Evolutionary conservation across 1,284 basidiomycete genomes (phyloP), one percentile per base, ranked within the genome.

Genomic region (Ganoderma boninense): DNA sequence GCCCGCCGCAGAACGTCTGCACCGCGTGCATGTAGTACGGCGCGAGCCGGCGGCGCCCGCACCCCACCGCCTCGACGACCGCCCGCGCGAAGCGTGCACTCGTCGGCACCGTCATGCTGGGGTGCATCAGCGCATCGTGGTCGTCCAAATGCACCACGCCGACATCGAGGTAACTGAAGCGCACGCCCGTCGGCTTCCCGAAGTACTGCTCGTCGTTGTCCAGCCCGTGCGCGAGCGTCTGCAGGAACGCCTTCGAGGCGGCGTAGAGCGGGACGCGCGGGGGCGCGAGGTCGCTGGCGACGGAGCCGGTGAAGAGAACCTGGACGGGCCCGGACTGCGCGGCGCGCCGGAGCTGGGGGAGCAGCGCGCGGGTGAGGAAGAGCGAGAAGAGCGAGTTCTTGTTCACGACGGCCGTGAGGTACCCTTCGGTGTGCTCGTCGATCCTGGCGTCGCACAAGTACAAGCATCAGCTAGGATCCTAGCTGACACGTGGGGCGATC

Each of bases 321-420:
- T 73, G 66, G 29, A 76, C 76, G 44, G 78, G 78, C 5, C 76
- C 76, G 44, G 67, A 63, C 52, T 67, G 54, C 66, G 76, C 73
- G 6, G 72, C 62, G 57, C 67, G 67, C 42, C 78, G 77, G 18
- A 79, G 76, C 11, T 70, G 70, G 23, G 78, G 77, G 38, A 79
- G 75, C 62, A 79, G 74, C 4, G 69, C 72, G 69, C 75, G 78
- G 16, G 77, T 78, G 70, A 79, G 75, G 71, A 77, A 62, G 66
- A 77, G 70, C 13, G 78, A 69, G 76, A 79, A 80, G 67, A 78
- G 59, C 1, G 73, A 67, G 71, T 79, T 79, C 60, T 72, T 66
- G 59, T 73, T 66, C 54, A 79, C 62, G 61, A 72, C 67, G 32
- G 49, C 29, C 44, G 75, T 56, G 23, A 79, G 44, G 54, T 71